Evolutionary conservation across 495 filamentous ascomycete genomes (phyloP), one percentile per base, ranked within the genome.

Genomic region (Mycothermus thermophilus): DNA sequence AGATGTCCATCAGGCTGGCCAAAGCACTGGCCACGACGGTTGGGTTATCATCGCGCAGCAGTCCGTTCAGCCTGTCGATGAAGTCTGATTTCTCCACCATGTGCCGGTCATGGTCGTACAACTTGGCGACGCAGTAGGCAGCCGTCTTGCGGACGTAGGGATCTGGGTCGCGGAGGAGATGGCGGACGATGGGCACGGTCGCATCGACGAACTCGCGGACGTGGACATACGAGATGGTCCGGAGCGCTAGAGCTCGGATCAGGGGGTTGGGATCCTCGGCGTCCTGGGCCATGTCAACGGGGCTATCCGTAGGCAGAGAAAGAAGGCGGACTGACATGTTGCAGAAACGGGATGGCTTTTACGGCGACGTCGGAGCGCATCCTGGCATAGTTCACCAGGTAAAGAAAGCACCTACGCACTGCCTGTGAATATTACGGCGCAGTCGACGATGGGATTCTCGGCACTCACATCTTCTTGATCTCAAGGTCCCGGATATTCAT

Each of bases 101-200:
- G 47, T 77, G 70, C 52, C 77, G 77, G 55, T 96, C 85, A 47
- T 99, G 92, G 48, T 96, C 90, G 59, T 99, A 96, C 12, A 96
- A 67, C 61, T 99, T 99, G 11, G 90, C 90, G 17, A 99, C 90
- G 50, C 82, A 88, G 54, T 93, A 94, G 13, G 86, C 84, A 1
- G 90, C 86, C 9, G 90, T 99, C 59, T 99, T 99, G 46, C 90
- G 81, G 15, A 99, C 90, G 55, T 99, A 99, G 3, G 90, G 85
- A 54, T 99, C 90, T 26, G 72, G 52, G 54, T 99, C 90, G 47
- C 75, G 76, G 41, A 99, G 78, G 11, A 96, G 64, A 27, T 69
- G 64, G 55, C 87, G 92, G 30, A 93, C 69, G 16, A 88, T 78
- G 14, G 79, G 74, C 5, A 95, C 75, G 0, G 83, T 93, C 27